Evolutionary conservation across 164 flowering plant genomes (phyloP).

Genomic region (Macadamia tetraphylla): DNA sequence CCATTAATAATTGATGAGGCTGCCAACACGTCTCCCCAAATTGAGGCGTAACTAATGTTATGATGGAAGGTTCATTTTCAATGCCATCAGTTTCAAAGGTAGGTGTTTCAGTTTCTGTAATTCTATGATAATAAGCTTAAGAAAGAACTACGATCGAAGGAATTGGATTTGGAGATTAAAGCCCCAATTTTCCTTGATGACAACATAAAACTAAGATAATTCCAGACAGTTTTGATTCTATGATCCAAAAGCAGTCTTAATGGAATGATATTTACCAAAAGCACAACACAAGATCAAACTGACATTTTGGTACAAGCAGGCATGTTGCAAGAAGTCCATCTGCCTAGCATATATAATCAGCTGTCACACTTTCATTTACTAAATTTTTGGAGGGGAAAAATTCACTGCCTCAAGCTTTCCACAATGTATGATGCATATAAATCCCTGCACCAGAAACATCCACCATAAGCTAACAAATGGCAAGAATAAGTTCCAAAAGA

Average conservation of each 20-base stretch:
- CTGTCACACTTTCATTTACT: no score
- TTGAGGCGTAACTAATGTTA: no score
- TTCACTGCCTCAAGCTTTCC: constrained; percentile 74
- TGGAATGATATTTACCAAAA: not conserved
- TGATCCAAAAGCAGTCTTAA: not conserved
- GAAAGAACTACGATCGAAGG: no score
- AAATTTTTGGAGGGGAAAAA: not conserved
- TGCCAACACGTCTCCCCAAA: no score
- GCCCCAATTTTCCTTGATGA: no score
- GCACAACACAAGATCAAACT: not conserved
- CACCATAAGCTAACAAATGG: not conserved
- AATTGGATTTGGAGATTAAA: no score
- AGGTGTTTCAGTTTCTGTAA: no score
- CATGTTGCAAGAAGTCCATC: not conserved
- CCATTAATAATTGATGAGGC: no score
- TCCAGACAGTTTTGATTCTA: not conserved
- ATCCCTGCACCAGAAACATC: constrained; percentile 50
- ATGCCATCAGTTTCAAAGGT: no score
- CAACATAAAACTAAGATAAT: no score
- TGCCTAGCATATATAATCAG: not conserved
- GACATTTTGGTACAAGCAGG: not conserved
- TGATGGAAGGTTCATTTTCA: no score
- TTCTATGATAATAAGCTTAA: no score
- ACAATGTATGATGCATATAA: constrained; percentile 78
- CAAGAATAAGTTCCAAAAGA: not conserved